Base-by-base conservation (phyloP, 306 rosid species). In the Amphicarpaea edgeworthii region DNA sequence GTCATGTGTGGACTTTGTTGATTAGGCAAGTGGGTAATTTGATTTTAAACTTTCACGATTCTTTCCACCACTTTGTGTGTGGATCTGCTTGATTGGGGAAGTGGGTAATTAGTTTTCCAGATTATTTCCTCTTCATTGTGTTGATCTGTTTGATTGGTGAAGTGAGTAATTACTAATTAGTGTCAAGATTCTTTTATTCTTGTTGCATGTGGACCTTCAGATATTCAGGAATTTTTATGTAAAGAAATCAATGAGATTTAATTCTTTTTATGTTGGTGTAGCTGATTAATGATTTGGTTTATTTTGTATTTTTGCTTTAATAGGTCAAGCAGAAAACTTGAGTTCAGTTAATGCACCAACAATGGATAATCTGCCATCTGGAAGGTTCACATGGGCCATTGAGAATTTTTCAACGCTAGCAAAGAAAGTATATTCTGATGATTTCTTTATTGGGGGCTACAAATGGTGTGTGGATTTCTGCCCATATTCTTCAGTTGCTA, bases 31-130 rank as follows among this genome's bases (percentile, higher is more conserved):
- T 21, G 30, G 30, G 24, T 10, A 50, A 76, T 75, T 63, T 49
- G 70, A 67, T 26, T 41, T 34, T 68, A 67, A 68, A 65, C 70
- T 20, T 65, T 21, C 53, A 6, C 20, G 46, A 67, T 30, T 20
- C 20, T 43, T 55, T 41, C 38, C 1, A 30, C 40, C 23, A 24
- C 34, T 14, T 34, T 76, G 21, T 9, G 21, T 20, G 38, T 53
- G 65, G 65, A 46, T 16, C 6, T 26, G 16, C 14, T 42, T 58
- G 68, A 74, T 46, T 17, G 32, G 49, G 16, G 51, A 62, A 46
- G 62, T 62, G 71, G 40, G 4, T 23, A 34, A 76, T 34, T 76
- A 69, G 8, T 42, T 47, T 46, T 67, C 23, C 45, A 69, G 9
- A 42, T 19, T 46, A 15, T 46, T 57, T 19, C 14, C 9, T 77